A percentile compares a stretch with the other conserved stretches of the same genome.
Conservation (phyloP, 768 basidiomycete species). For the Podaxis mareebaensis region DNA sequence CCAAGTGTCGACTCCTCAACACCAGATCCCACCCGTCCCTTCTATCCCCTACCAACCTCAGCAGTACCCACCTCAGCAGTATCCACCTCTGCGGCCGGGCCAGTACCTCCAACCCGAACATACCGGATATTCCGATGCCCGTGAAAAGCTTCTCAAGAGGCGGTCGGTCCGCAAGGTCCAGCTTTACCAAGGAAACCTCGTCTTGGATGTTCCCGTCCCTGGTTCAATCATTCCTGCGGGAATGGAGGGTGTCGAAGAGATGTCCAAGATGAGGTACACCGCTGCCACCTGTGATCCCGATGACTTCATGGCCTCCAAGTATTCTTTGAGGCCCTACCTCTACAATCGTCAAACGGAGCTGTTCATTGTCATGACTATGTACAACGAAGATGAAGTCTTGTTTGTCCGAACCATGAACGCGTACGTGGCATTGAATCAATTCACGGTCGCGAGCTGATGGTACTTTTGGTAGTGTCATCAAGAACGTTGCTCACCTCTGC, state of each 20-base stretch:
- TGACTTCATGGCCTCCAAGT: conserved; percentile 77
- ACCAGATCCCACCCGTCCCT: conserved; percentile 53
- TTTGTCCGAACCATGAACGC: conserved; percentile 85
- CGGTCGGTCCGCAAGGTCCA: conserved; percentile 78
- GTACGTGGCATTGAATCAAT: conserved; percentile 38
- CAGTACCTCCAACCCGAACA: conserved; percentile 47
- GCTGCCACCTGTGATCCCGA: conserved; percentile 91
- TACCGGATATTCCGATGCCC: conserved; percentile 64
- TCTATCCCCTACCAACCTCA: conserved; percentile 46
- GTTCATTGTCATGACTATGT: conserved; percentile 97
- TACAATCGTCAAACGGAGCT: conserved; percentile 83
- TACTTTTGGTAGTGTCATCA: conserved; percentile 62
- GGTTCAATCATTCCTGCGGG: conserved; percentile 73
- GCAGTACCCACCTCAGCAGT: conserved; percentile 70
- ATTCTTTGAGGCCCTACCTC: conserved; percentile 78
- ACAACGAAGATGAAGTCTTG: conserved; percentile 85
- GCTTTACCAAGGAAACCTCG: conserved; percentile 80
- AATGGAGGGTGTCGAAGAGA: conserved; percentile 65
- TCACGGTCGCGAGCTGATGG: conserved; percentile 11
- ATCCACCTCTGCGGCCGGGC: conserved; percentile 60
- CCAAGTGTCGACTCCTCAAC: conserved; percentile 35
- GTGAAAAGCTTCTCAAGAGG: conserved; percentile 82
- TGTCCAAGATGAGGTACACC: conserved; percentile 84
- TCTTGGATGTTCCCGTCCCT: conserved; percentile 82
- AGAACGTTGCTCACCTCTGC: conserved; percentile 83